Conservation (phyloP, 768 basidiomycete genomes). For the Cubamyces lactineus region DNA sequence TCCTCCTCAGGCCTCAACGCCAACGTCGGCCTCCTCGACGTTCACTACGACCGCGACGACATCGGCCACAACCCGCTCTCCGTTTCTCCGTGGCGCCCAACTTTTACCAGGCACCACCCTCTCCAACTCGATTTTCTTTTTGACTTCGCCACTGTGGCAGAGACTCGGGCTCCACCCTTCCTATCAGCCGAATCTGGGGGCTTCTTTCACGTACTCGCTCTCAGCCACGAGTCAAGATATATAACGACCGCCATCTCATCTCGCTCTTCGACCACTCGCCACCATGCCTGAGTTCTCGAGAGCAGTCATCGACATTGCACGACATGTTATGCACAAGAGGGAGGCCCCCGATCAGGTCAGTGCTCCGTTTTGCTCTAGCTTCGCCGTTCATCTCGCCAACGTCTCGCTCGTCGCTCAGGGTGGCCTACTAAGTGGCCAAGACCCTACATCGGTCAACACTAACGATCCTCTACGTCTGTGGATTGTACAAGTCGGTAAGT, state of each 20-base stretch:
- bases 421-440: slow-evolving; percentile 73
- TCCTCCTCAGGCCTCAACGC: neutral
- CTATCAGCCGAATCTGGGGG: slow-evolving; percentile 18
- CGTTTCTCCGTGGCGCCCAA: neutral
- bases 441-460: slow-evolving; percentile 68
- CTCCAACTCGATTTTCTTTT: neutral
- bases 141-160: neutral
- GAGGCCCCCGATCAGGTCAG: slow-evolving; percentile 20
- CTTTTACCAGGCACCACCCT: neutral
- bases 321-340: slow-evolving; percentile 4
- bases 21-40: neutral
- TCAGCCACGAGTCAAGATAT: neutral
- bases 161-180: slow-evolving; percentile 8
- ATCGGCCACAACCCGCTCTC: neutral
- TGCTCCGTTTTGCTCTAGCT: neutral
- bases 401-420: slow-evolving; percentile 46
- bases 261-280: neutral
- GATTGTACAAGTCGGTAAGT: slow-evolving; percentile 78
- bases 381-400: neutral
- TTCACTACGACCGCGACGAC: neutral
- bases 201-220: slow-evolving; percentile 2
- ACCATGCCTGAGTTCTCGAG: slow-evolving; percentile 19
- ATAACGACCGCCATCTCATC: neutral
- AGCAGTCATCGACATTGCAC: slow-evolving; percentile 16
- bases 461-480: slow-evolving; percentile 75